phyloP scores from a whole-genome alignment of 2,329 filamentous ascomycete genomes.

The Cladosporium phlei region DNA sequence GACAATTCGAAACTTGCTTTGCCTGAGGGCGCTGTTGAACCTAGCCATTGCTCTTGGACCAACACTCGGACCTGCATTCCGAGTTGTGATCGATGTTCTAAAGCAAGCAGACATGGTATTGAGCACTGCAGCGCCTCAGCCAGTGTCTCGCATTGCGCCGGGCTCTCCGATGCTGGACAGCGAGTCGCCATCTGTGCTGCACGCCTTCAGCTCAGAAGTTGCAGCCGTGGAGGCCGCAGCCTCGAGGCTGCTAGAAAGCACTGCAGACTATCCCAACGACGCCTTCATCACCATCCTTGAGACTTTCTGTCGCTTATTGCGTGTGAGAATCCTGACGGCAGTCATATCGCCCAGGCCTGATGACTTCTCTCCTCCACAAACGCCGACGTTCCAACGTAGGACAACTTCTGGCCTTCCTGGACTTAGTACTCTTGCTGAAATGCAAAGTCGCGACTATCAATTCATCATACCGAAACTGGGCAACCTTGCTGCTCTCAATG shows the following conservation, averaged over 20 bases:
- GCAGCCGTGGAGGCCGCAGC: conserved; percentile 85
- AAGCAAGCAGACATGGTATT: conserved; percentile 90
- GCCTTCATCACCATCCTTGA: conserved; percentile 73
- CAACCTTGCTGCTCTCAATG: conserved; percentile 42
- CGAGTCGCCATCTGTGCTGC: conserved; percentile 26
- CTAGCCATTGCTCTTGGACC: conserved; percentile 90
- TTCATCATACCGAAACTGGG: conserved; percentile 48
- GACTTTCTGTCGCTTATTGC: conserved; percentile 69
- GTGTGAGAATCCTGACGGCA: conserved; percentile 26
- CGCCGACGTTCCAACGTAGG: conserved; percentile 26
- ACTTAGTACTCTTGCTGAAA: conserved; percentile 35
- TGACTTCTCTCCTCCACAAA: conserved; percentile 22
- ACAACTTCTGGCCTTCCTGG: conserved; percentile 42
- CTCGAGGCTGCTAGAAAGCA: conserved; percentile 83
- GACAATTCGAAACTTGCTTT: conserved; percentile 85
- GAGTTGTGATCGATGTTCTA: conserved; percentile 83
- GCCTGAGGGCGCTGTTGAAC: conserved; percentile 86
- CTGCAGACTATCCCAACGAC: conserved; percentile 78
- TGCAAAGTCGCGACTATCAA: conserved; percentile 41
- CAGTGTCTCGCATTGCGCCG: conserved; percentile 21
- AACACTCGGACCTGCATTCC: conserved; percentile 79
- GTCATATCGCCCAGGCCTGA: neutral
- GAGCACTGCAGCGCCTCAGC: conserved; percentile 38
- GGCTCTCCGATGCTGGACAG: conserved; percentile 18
- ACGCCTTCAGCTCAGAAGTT: conserved; percentile 65